A percentile compares a stretch with the other conserved stretches of the same genome.
Evolutionary conservation across 176 grass and related monocot genomes (phyloP).

Genomic region (Carex pumila): DNA sequence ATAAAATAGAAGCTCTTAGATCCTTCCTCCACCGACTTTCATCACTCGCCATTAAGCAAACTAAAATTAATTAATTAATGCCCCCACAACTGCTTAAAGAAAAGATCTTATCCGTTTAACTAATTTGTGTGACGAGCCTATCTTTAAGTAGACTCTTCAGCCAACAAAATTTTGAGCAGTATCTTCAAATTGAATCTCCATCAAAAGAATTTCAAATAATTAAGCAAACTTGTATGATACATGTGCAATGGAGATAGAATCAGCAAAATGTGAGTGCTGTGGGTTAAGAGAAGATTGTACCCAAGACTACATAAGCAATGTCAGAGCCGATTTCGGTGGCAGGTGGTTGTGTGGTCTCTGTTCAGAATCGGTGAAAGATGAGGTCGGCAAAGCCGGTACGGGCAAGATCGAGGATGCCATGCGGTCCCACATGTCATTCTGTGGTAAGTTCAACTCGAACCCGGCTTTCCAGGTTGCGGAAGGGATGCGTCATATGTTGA

Average conservation of each 20-base stretch:
- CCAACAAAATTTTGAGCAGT: conserved; percentile 20
- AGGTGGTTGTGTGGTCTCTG: conserved; percentile 83
- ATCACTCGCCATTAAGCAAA: background rate
- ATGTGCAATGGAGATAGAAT: conserved; percentile 39
- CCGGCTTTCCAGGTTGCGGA: conserved; percentile 59
- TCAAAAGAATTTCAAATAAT: too few relatives aligned
- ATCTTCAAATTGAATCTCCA: conserved; percentile 7
- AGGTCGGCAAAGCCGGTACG: conserved; percentile 30
- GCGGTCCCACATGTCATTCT: conserved; percentile 63
- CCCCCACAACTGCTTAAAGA: background rate
- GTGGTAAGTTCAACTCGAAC: conserved; percentile 43
- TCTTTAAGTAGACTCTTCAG: conserved; percentile 1
- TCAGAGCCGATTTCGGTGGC: conserved; percentile 44
- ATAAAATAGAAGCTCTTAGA: background rate
- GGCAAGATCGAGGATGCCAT: conserved; percentile 52
- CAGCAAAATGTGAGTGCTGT: conserved; percentile 69
- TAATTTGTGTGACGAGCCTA: background rate
- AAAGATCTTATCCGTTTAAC: background rate
- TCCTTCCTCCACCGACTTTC: background rate
- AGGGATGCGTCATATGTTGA: conserved; percentile 78
- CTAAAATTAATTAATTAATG: background rate
- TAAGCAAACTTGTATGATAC: background rate
- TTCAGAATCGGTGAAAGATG: conserved; percentile 67
- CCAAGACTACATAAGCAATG: conserved; percentile 44
- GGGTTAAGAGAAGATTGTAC: conserved; percentile 83